Conservation (phyloP, 192 early-diverging fungal genomes). For the Podila clonocystis region DNA sequence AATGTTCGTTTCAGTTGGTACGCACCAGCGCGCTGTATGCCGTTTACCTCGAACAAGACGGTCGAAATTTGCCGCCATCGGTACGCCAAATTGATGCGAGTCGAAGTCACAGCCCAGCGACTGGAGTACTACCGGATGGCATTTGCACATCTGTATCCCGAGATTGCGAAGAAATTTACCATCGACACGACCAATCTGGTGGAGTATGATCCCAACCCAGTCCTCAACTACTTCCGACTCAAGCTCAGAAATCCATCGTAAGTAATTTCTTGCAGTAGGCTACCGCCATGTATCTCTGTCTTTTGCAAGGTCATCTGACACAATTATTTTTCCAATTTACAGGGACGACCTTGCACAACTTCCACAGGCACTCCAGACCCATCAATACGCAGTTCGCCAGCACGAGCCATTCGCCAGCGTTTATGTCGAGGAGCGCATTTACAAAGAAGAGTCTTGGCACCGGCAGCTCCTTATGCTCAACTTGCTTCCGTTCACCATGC, state of each 20-base stretch:
- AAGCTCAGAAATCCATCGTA: conserved; percentile 8
- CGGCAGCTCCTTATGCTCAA: neutral
- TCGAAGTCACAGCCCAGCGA: neutral
- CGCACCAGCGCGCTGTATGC: conserved; percentile 7
- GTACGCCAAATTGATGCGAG: conserved; percentile 24
- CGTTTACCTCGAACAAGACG: neutral
- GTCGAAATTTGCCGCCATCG: conserved; percentile 42
- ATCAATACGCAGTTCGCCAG: neutral
- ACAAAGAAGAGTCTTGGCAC: neutral
- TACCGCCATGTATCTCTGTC: too few relatives aligned
- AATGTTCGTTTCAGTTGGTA: conserved; percentile 36
- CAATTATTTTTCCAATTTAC: neutral
- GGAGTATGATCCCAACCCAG: conserved; percentile 20
- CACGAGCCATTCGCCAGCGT: conserved; percentile 1
- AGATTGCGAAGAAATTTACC: conserved; percentile 11
- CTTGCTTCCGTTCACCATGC: neutral
- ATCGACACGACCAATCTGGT: conserved; percentile 25
- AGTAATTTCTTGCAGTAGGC: neutral
- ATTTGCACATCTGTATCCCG: conserved; percentile 14
- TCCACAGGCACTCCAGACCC: neutral
- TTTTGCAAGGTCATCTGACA: too few relatives aligned
- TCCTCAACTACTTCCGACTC: conserved; percentile 21
- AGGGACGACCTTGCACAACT: neutral
- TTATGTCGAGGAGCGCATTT: neutral
- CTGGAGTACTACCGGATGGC: conserved; percentile 23